Percentiles rank a stretch among this genome's conserved stretches.
Evolutionary conservation across 176 grass and related monocot species (phyloP).

Genomic region (Oryza glumipatula): DNA sequence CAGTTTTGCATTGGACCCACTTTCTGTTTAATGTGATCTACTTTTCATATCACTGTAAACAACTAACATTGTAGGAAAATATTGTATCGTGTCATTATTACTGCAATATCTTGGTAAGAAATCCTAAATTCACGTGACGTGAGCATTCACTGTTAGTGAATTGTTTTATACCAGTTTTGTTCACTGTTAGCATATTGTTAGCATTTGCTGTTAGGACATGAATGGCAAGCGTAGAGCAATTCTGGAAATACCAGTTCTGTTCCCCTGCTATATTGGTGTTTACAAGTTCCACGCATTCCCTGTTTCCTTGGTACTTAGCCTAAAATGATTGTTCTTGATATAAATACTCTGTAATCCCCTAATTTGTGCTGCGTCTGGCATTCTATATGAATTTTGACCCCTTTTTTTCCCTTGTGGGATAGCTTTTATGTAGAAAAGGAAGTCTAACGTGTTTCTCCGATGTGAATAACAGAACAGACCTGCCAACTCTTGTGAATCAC

Average conservation of each 20-base stretch:
- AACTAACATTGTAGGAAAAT: neutral
- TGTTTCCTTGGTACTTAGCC: neutral
- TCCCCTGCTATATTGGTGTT: neutral
- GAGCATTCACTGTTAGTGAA: neutral
- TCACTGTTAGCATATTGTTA: neutral
- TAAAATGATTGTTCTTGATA: neutral
- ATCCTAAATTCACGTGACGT: neutral
- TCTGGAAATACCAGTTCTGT: neutral
- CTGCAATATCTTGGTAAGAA: neutral
- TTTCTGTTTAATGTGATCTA: neutral
- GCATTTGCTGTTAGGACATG: conserved; percentile 1
- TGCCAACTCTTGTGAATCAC: neutral
- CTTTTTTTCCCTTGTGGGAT: neutral
- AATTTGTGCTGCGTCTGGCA: neutral
- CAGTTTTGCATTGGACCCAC: neutral
- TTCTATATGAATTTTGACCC: neutral
- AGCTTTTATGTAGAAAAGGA: neutral
- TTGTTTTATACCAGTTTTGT: neutral
- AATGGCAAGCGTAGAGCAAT: neutral
- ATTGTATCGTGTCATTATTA: neutral
- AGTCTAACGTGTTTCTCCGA: too few relatives aligned
- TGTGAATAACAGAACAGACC: neutral
- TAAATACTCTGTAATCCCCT: neutral
- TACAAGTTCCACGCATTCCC: neutral
- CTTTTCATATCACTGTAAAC: neutral